These are phyloP conservation scores for Yamadazyma paraphyllophila DNA, from an alignment of 805 yeast genomes.

Conservation along the genomic window DNA sequence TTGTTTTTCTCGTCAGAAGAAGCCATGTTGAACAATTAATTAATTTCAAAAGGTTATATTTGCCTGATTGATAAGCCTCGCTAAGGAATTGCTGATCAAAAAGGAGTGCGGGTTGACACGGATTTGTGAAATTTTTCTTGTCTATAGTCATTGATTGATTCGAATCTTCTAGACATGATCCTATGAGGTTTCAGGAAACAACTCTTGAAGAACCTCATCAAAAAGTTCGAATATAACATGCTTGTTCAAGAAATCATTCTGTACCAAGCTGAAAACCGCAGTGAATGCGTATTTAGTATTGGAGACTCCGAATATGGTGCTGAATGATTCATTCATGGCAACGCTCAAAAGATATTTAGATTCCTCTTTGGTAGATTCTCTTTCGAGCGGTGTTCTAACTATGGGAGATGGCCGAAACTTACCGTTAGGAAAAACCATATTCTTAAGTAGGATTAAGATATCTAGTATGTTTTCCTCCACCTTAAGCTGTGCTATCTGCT, in stretches of 20 bases:
- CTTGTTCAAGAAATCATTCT: conserved; percentile 67
- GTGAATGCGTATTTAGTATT: conserved; percentile 63
- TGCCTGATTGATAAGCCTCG: conserved; percentile 8
- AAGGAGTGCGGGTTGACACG: background rate
- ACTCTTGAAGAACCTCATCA: conserved; percentile 53
- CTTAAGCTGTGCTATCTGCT: conserved; percentile 33
- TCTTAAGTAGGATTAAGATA: conserved; percentile 20
- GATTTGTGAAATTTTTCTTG: background rate
- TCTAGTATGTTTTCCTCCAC: conserved; percentile 49
- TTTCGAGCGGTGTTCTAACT: conserved; percentile 51
- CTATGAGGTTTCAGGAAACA: conserved; percentile 33
- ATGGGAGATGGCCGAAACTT: conserved; percentile 46
- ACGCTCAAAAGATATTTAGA: conserved; percentile 55
- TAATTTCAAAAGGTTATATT: background rate
- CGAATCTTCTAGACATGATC: background rate
- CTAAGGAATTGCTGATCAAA: conserved; percentile 1
- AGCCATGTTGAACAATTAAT: background rate
- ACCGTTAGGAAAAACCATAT: conserved; percentile 44
- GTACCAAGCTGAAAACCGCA: conserved; percentile 63
- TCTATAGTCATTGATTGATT: too few species aligned
- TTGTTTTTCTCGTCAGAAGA: conserved; percentile 28
- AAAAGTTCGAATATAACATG: conserved; percentile 59
- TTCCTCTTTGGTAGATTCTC: conserved; percentile 51
- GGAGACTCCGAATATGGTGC: conserved; percentile 69
- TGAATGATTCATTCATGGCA: conserved; percentile 61